A percentile compares a stretch with the other conserved stretches of the same genome.
Conservation (phyloP, 163 green algal species). For the Scenedesmus sp. region DNA sequence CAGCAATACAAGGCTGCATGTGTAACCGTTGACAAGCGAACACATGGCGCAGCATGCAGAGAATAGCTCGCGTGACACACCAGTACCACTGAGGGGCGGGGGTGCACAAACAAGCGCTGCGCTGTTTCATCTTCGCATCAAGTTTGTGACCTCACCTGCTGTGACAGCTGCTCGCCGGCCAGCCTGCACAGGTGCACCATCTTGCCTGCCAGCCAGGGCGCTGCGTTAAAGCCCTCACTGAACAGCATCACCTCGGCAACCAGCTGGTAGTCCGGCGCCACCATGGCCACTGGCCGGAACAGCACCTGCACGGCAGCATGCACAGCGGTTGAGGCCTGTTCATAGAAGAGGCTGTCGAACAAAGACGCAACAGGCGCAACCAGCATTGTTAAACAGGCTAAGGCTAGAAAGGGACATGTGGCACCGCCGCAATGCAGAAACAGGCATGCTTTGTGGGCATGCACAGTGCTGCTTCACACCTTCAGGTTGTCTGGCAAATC, state of each 20-base stretch:
- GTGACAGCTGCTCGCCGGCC: slow-evolving; percentile 83
- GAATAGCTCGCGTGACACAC: too few species aligned
- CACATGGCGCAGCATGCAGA: too few species aligned
- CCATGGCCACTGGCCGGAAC: slow-evolving; percentile 90
- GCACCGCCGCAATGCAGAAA: background rate
- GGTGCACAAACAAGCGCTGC: too few species aligned
- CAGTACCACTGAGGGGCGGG: too few species aligned
- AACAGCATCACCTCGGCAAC: slow-evolving; percentile 89
- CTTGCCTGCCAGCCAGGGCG: slow-evolving; percentile 82
- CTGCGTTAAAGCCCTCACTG: slow-evolving; percentile 86
- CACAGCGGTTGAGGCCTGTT: too few species aligned
- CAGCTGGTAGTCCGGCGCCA: slow-evolving; percentile 87
- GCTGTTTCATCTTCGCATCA: too few species aligned
- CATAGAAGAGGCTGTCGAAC: too few species aligned
- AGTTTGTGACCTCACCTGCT: slow-evolving; percentile 82
- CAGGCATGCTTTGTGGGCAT: background rate
- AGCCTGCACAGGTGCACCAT: slow-evolving; percentile 93
- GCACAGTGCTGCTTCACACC: slow-evolving; percentile 45
- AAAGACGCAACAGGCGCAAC: too few species aligned
- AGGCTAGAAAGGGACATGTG: too few species aligned
- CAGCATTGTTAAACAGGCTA: too few species aligned
- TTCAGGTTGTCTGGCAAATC: slow-evolving; percentile 91
- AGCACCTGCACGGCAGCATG: slow-evolving; percentile 47
- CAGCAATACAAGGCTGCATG: too few species aligned
- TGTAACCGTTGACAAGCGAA: too few species aligned